Base-by-base conservation (phyloP, 768 basidiomycete species). In the Pulveroboletus sp. region DNA sequence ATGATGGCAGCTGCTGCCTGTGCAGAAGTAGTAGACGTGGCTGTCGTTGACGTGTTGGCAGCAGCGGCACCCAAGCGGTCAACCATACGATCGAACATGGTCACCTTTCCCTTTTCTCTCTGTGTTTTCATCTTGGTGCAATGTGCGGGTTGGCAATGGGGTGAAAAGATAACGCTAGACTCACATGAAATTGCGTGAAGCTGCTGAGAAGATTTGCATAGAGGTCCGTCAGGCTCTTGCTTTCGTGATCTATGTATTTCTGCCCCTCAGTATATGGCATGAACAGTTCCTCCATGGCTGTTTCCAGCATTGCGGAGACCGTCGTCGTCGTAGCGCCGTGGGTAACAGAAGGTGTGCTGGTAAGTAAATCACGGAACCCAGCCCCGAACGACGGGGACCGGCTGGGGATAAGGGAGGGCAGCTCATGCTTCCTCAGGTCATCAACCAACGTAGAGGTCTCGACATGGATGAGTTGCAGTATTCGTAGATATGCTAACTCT, bases 271-370 rank as follows among this genome's bases (percentile, higher is more conserved):
- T 87, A 62, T 94, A 97, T 3, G 92, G 89, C 18, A 93, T 82
- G 56, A 98, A 98, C 17, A 98, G 79, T 63, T 98, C 96, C 55
- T 97, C 96, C 81, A 96, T 85, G 8, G 93, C 89, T 8, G 82
- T 84, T 66, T 98, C 96, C n/a, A 99, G 76, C 89, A 97, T 92
- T 1, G 80, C 73, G 60, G 84, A 77, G 59, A 88, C 79, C 8
- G 80, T 76, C 8, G 78, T 69, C 0, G 75, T 51, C 15, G 73
- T 71, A 21, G 76, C 60, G 2, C 74, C 63, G 15, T 74, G 70
- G 32, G 76, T 65, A 21, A 78, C 70, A 5, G 73, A 61, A n/a
- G 69, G 53, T 4, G 60, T 43, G 14, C 75, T 75, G 21, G 71
- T 73, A 26, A 85, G 61, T 3, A 79, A 77, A 47, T 76, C 71